Base-by-base conservation (phyloP, 805 yeast genomes). In the Candida ascalaphidarum region DNA sequence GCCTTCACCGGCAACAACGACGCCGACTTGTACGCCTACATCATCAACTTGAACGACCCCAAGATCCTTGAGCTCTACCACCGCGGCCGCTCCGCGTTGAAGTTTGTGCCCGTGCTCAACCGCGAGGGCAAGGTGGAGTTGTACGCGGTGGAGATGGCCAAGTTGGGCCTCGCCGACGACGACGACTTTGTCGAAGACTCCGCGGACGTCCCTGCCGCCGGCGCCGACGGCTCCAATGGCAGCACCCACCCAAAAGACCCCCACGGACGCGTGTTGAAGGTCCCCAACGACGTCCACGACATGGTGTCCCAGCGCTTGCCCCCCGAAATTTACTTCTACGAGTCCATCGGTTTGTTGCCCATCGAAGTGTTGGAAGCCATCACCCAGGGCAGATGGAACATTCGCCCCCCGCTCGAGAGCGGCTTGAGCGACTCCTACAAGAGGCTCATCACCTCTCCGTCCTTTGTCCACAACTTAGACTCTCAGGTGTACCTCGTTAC, bases 291-390 rank as follows among this genome's bases (percentile, higher is more conserved):
- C 50, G 61, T 83, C 9, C 92, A 83, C 48, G 86, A 78, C 25
- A 71, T 86, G 26, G 67, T 92, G 27, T 85, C 94, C 7, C 84
- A 81, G 50, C 72, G 88, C 46, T 61, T 92, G 28, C 94, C 96
- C 2, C 81, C 84, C 30, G 97, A 88, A 54, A 65, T 81, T 23
- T 79, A 74, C 44, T 86, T 79, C 48, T 92, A 85, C 52, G 74
- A 74, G 46, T 79, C 94, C 1, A 52, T 81, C 33, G 97, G 96
- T 2, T 48, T 88, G 14, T 58, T 81, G 9, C 71, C 77, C 6
- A 56, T 78, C 5, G 76, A 74, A 32, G 50, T 83, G 14, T 65
- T 80, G 23, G 81, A 79, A 36, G 72, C 85, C 0, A 62, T 88
- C 12, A 65, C 79, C 1, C 73, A 73, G 33, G 92, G 85, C 2